Percentiles rank a stretch among this genome's conserved stretches.
Conservation (phyloP, 495 filamentous ascomycete genomes). For the Penicillium canescens region DNA sequence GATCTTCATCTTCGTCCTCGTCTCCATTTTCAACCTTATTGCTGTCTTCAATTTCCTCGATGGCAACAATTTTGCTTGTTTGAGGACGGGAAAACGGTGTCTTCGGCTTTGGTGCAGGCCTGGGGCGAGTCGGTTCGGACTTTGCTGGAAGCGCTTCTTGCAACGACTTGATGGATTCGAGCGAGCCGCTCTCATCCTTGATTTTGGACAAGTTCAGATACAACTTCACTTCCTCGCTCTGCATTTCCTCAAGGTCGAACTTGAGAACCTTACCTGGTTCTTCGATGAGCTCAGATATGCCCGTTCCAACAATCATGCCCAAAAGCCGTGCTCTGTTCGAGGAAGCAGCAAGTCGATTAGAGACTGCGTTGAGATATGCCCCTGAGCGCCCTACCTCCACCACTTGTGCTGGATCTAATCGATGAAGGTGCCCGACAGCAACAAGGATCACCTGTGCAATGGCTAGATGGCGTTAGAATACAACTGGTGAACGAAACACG, state of each 20-base stretch:
- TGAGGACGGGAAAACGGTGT: constrained; percentile 15
- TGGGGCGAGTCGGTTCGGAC: neutral
- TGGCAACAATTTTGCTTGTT: constrained; percentile 55
- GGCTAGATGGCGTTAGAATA: constrained; percentile 39
- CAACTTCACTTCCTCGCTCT: constrained; percentile 70
- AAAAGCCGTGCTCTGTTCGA: constrained; percentile 76
- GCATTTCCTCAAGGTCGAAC: constrained; percentile 82
- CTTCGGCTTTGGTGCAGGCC: constrained; percentile 19
- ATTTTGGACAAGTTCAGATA: constrained; percentile 67
- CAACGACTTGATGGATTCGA: constrained; percentile 48
- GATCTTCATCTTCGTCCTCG: constrained; percentile 66
- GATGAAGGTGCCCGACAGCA: constrained; percentile 71
- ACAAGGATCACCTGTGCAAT: constrained; percentile 80
- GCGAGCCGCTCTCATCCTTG: constrained; percentile 62
- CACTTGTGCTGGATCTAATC: constrained; percentile 59
- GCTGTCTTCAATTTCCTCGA: constrained; percentile 64
- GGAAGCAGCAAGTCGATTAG: constrained; percentile 79
- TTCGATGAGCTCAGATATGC: constrained; percentile 79
- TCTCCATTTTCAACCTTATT: constrained; percentile 52
- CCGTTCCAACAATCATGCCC: constrained; percentile 86
- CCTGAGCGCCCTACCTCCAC: constrained; percentile 67
- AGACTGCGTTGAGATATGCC: constrained; percentile 72
- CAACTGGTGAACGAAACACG: neutral
- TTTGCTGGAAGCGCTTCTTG: constrained; percentile 1
- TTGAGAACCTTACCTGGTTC: constrained; percentile 69